Percentiles rank a stretch among this genome's conserved stretches.
phyloP scores from a whole-genome alignment of 768 basidiomycete genomes.

The Pleurotus salmoneostramineus region DNA sequence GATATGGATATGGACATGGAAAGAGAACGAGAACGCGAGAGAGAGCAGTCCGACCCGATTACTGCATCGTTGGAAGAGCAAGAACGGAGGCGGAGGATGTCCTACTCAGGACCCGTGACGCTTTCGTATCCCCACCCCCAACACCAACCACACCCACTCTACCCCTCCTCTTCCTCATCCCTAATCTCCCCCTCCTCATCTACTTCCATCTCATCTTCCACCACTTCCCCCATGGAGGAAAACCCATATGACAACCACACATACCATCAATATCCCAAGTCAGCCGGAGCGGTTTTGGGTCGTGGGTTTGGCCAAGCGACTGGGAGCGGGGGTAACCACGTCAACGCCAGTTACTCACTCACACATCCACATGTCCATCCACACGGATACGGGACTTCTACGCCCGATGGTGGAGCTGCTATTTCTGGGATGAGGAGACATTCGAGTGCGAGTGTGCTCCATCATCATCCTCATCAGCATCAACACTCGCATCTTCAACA shows the following conservation, averaged over 20 bases:
- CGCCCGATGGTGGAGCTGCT: too few relatives aligned
- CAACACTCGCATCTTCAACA: too few relatives aligned
- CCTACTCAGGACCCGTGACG: conserved; percentile 21
- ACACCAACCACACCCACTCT: background rate
- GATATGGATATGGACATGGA: too few relatives aligned
- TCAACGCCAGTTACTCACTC: too few relatives aligned
- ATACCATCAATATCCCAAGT: conserved; percentile 5
- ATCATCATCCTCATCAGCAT: conserved; percentile 9
- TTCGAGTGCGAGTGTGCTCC: conserved; percentile 8
- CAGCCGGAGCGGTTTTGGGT: background rate
- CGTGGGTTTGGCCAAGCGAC: background rate
- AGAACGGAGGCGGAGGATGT: conserved; percentile 20
- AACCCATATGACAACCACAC: background rate
- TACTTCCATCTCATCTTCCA: conserved; percentile 2
- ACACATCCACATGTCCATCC: too few relatives aligned
- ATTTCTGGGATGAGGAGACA: conserved; percentile 11
- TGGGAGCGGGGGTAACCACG: background rate
- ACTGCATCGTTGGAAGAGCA: conserved; percentile 15
- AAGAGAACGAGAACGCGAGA: too few relatives aligned
- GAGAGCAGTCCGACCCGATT: conserved; percentile 7
- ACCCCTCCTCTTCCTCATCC: too few relatives aligned
- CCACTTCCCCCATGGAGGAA: conserved; percentile 7
- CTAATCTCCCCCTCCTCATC: too few relatives aligned
- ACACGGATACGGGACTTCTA: too few relatives aligned
- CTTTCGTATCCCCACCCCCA: conserved; percentile 15